Base-by-base conservation (phyloP, 1,284 basidiomycete genomes). In the Rhodotorula sp. region DNA sequence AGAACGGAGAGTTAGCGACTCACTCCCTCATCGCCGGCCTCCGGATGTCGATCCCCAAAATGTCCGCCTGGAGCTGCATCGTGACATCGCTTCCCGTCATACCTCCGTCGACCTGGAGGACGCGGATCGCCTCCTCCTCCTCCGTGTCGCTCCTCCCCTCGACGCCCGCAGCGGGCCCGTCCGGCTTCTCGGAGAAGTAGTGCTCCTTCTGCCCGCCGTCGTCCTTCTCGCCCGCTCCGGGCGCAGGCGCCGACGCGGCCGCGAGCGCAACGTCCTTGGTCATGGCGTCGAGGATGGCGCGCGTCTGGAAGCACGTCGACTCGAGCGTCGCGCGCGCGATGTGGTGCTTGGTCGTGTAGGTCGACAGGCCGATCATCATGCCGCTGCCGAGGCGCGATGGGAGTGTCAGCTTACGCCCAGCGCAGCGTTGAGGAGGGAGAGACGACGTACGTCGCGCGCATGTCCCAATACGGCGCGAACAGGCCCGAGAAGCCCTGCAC, bases 21-120 rank as follows among this genome's bases (percentile, higher is more conserved):
- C 78, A 91, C 91, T 99, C 96, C 81, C 95, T 86, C 96, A 99
- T 99, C 79, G 93, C 90, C 25, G 96, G 95, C 66, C 96, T 86
- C 73, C 95, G 85, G 69, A 99, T 92, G 34, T 88, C 88, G 83
- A 97, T 95, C 21, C 95, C 96, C 37, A 94, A 91, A 61, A 97
- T 85, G 80, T 98, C 92, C 4, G 96, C 94, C 78, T 98, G 88
- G 64, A 98, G 86, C 80, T 90, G 88, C 94, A 98, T 97, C 71
- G 89, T 90, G 29, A 91, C 82, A 80, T 96, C 80, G 56, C 79
- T 80, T 69, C 80, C 80, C 51, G 82, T 82, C 77, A 82, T 78
- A 79, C 81, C 78, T 0, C 79, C 79, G 59, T 79, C 79, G n/a
- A 79, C 79, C 39, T 69, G 74, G 21, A 79, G 69, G 15, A 71